Evolutionary conservation across 2,329 filamentous ascomycete species (phyloP).

Genomic region (Teratosphaeria viscida): DNA sequence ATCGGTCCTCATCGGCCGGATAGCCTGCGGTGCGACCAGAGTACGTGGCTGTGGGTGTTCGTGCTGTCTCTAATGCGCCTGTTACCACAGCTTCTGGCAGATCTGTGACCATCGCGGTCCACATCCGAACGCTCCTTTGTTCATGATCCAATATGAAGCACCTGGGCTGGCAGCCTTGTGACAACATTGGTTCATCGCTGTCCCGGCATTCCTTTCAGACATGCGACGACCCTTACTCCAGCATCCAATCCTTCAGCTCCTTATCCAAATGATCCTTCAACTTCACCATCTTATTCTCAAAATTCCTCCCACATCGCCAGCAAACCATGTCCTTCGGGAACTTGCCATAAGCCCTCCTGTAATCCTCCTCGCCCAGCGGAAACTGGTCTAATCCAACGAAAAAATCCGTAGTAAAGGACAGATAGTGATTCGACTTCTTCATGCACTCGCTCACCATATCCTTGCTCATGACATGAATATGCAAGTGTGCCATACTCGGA

Average conservation of each 20-base stretch:
- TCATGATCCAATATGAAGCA: not conserved
- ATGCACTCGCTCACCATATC: conserved; percentile 66
- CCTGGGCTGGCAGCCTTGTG: too few species aligned
- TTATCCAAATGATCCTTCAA: conserved; percentile 65
- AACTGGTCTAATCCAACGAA: conserved; percentile 71
- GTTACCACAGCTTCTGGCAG: not conserved
- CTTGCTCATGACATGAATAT: conserved; percentile 74
- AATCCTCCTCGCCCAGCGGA: conserved; percentile 58
- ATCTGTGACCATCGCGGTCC: not conserved
- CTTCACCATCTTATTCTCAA: conserved; percentile 61
- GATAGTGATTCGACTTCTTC: conserved; percentile 80
- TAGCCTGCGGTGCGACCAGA: not conserved
- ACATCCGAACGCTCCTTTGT: too few species aligned
- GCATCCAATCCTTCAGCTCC: conserved; percentile 70
- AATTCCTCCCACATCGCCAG: conserved; percentile 72
- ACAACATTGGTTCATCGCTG: too few species aligned
- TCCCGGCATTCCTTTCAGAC: not conserved
- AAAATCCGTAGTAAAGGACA: conserved; percentile 80
- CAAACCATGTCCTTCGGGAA: conserved; percentile 59
- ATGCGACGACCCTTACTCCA: conserved; percentile 32
- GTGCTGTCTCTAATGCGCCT: not conserved
- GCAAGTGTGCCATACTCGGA: conserved; percentile 85
- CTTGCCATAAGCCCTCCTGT: conserved; percentile 48
- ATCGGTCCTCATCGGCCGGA: not conserved
- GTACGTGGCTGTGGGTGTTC: not conserved